Evolutionary conservation across 2,329 filamentous ascomycete species (phyloP).

Genomic region (Neofusicoccum ribis): DNA sequence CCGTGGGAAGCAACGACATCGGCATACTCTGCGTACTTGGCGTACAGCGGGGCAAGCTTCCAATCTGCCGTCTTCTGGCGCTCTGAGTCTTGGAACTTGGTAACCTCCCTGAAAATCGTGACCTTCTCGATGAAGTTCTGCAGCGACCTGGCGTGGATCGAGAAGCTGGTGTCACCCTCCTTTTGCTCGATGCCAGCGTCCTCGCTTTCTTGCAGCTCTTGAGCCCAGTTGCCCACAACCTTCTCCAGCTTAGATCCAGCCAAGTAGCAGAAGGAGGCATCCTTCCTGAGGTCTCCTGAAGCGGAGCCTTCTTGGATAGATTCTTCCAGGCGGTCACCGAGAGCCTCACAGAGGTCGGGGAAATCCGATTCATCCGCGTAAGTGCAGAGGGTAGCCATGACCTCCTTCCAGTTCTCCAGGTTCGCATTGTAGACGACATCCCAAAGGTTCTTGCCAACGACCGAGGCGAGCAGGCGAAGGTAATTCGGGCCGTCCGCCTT

Average conservation of each 20-base stretch:
- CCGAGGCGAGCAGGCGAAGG: slow-evolving; percentile 81
- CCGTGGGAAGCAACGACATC: slow-evolving; percentile 92
- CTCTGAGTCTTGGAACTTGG: slow-evolving; percentile 84
- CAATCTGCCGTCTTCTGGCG: slow-evolving; percentile 71
- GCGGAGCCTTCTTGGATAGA: slow-evolving; percentile 55
- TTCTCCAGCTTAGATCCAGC: slow-evolving; percentile 97
- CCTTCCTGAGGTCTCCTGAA: slow-evolving; percentile 62
- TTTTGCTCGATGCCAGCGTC: slow-evolving; percentile 69
- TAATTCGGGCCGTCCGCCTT: slow-evolving; percentile 86
- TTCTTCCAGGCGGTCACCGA: slow-evolving; percentile 88
- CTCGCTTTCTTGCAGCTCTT: slow-evolving; percentile 84
- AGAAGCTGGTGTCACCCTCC: slow-evolving; percentile 78
- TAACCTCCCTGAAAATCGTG: slow-evolving; percentile 90
- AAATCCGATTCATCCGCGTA: slow-evolving; percentile 92
- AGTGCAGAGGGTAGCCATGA: slow-evolving; percentile 93
- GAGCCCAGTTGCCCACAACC: slow-evolving; percentile 90
- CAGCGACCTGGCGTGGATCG: slow-evolving; percentile 82
- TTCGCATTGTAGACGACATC: slow-evolving; percentile 97
- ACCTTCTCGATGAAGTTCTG: slow-evolving; percentile 98
- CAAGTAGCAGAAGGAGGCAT: slow-evolving; percentile 95
- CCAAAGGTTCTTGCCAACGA: slow-evolving; percentile 96
- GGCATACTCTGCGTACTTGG: slow-evolving; percentile 95
- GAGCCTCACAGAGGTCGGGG: slow-evolving; percentile 87
- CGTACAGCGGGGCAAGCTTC: slow-evolving; percentile 86
- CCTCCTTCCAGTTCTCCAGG: slow-evolving; percentile 90